phyloP scores from a whole-genome alignment of 345 rosid genomes.

The Carallia pectinifolia region DNA sequence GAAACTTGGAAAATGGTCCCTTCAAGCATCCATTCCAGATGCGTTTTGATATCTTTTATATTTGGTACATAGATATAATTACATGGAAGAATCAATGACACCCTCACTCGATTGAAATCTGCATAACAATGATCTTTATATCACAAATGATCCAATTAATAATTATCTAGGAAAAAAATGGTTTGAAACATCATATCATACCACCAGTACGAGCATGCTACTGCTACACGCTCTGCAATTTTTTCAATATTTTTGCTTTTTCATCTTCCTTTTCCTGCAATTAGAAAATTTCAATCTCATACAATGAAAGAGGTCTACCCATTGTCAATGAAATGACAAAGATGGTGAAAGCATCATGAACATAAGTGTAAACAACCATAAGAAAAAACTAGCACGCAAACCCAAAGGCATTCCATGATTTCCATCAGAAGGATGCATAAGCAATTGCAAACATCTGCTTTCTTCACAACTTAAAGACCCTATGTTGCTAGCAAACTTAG shows the following conservation, averaged over 20 bases:
- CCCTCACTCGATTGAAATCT: conserved; percentile 15
- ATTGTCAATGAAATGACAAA: background rate
- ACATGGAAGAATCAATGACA: conserved; percentile 12
- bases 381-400: no score
- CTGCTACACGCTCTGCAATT: conserved; percentile 48
- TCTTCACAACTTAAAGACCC: no score
- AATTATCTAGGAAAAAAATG: background rate
- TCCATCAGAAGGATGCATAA: no score
- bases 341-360: background rate
- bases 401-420: no score
- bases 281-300: background rate
- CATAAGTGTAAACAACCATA: no score
- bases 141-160: background rate
- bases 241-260: conserved; percentile 44
- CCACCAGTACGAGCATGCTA: conserved; percentile 28
- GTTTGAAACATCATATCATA: background rate
- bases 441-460: no score
- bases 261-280: conserved; percentile 47
- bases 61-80: conserved; percentile 24
- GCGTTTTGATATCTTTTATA: conserved; percentile 17
- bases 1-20: conserved; percentile 13
- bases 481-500: no score
- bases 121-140: conserved; percentile 10
- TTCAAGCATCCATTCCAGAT: conserved; percentile 19
- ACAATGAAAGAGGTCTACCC: background rate